Evolutionary conservation across 2,329 filamentous ascomycete genomes (phyloP), one percentile per base, ranked within the genome.

Genomic region (Alternaria novae-zelandiae): DNA sequence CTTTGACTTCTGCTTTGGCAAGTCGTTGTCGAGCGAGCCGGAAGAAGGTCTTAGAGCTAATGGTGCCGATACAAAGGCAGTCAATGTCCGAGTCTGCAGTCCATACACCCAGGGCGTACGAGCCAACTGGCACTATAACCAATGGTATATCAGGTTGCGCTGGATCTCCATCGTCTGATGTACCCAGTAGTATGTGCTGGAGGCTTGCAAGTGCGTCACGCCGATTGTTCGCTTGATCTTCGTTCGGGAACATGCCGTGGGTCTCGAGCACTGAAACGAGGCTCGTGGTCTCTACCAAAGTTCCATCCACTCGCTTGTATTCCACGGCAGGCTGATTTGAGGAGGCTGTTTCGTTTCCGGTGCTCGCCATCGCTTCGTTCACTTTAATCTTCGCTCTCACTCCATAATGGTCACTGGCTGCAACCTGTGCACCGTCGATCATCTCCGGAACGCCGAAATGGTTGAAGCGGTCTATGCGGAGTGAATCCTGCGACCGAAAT

Each of bases 31-130:
- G 78, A 6, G 86, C 86, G 15, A 91, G 79, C 10, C 85, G 76
- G 72, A 91, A 90, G 74, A 91, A 91, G 0, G 84, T 87, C 62
- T 82, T 83, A 2, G 87, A 79, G 70, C 87, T 88, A 60, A 90
- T 87, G 21, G 85, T 83, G 2, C 89, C 88, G 64, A 91, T 86
- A 67, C 86, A 90, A 6, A 91, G 82, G 69, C 88, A 89, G 76
- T 92, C 88, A 7, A 92, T 83, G 68, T 91, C 88, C 2, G 89
- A 91, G 0, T 82, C 74, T 2, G 80, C 70, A 2, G 86, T 87
- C 87, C 89, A 91, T 4, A 89, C 85, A 10, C 86, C 86, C 4
- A 91, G 79, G 4, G 86, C 87, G 70, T 89, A 90, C 1, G 89
- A 91, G 1, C 89, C 90, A n/a, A 91, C 87, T 0, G 89, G 83